Percentiles rank a stretch among this genome's conserved stretches.
Evolutionary conservation across 192 early-diverging fungal species (phyloP).

Genomic region (Umbelopsis sp.): DNA sequence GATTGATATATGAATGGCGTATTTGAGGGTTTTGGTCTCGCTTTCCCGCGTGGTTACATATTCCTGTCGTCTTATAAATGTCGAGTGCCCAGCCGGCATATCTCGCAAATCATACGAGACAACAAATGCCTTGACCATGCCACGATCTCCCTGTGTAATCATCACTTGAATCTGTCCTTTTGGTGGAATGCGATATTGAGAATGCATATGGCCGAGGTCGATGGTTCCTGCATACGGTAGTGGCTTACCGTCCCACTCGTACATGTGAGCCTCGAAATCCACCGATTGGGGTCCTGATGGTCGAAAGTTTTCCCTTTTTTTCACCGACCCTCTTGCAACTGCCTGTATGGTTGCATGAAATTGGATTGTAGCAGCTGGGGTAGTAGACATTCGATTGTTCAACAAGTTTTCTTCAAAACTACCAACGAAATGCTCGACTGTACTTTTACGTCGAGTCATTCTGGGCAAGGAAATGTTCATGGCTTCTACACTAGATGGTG

Average conservation of each 20-base stretch:
- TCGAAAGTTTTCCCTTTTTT: slow-evolving; percentile 14
- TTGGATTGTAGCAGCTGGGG: not conserved
- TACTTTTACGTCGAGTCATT: not conserved
- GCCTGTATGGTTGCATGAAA: not conserved
- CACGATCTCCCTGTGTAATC: slow-evolving; percentile 3
- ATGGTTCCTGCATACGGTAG: slow-evolving; percentile 6
- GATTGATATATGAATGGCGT: slow-evolving; percentile 8
- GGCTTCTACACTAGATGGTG: not conserved
- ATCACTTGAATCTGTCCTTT: not conserved
- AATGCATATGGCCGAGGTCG: not conserved
- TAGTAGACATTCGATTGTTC: slow-evolving; percentile 11
- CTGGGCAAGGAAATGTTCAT: not conserved
- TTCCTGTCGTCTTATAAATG: not conserved
- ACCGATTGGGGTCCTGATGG: not conserved
- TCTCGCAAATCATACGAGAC: slow-evolving; percentile 7
- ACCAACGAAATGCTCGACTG: not conserved
- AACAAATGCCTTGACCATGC: not conserved
- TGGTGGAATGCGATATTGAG: slow-evolving; percentile 10
- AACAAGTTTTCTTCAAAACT: slow-evolving; percentile 7
- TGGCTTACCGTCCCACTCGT: not conserved
- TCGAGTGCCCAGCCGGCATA: not conserved
- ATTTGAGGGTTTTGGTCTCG: not conserved
- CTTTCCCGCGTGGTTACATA: not conserved
- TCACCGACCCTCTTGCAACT: not conserved
- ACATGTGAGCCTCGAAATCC: slow-evolving; percentile 10